phyloP scores from a whole-genome alignment of 2,329 filamentous ascomycete species.

The Aspergillus ochraceoroseus region DNA sequence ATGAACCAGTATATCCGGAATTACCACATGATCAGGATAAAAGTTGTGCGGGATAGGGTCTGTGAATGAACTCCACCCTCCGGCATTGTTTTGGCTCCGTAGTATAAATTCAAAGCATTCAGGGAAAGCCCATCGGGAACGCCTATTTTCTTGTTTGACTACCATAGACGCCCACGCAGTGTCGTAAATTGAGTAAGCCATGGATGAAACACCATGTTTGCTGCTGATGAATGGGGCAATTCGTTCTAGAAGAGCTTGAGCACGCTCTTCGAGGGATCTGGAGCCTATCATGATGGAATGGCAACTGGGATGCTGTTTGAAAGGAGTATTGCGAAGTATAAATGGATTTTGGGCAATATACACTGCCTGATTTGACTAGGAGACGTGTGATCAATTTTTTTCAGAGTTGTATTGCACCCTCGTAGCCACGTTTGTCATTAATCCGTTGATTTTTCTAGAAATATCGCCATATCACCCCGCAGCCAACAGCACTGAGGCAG shows the following conservation, averaged over 20 bases:
- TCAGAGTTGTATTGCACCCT: too few relatives aligned
- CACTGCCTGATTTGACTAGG: too few relatives aligned
- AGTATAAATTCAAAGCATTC: conserved; percentile 32
- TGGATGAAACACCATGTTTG: conserved; percentile 10
- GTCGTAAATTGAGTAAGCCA: conserved; percentile 14
- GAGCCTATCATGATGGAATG: too few relatives aligned
- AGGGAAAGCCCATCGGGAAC: conserved; percentile 30
- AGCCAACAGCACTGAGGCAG: too few relatives aligned
- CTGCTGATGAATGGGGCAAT: conserved; percentile 2
- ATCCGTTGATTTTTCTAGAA: too few relatives aligned
- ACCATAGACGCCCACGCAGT: conserved; percentile 14
- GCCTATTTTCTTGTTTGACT: background rate
- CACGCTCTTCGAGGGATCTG: too few relatives aligned
- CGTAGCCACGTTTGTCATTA: too few relatives aligned
- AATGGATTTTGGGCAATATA: too few relatives aligned
- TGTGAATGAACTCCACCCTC: conserved; percentile 32
- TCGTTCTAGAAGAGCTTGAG: background rate
- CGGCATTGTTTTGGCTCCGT: conserved; percentile 22
- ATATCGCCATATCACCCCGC: too few relatives aligned
- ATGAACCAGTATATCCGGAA: conserved; percentile 7
- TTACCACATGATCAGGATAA: conserved; percentile 2
- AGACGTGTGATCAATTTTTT: too few relatives aligned
- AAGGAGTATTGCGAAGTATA: too few relatives aligned
- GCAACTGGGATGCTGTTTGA: too few relatives aligned
- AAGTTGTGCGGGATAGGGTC: background rate